Conservation (phyloP, 78 protist species). For the Creolimax fragrantissima region DNA sequence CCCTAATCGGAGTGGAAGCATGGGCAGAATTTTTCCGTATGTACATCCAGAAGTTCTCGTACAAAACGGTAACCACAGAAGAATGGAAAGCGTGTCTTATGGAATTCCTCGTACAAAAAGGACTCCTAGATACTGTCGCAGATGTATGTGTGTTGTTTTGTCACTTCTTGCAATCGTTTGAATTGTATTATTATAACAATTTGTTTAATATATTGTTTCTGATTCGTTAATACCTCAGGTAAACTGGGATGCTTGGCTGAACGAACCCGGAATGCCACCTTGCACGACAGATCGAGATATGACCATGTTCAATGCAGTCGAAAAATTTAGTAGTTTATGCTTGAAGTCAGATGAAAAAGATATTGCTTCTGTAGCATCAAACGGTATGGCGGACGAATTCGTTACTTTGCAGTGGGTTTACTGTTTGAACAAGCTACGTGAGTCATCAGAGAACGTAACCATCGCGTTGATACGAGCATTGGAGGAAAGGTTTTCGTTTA, state of each 20-base stretch:
- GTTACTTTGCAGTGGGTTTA: not conserved
- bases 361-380: not conserved
- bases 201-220: not conserved
- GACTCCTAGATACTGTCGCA: not conserved
- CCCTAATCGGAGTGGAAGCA: slow-evolving; percentile 40
- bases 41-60: not conserved
- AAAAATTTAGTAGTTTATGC: not conserved
- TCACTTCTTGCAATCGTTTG: not conserved
- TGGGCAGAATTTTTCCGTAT: not conserved
- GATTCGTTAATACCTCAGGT: not conserved
- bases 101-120: not conserved
- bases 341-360: not conserved
- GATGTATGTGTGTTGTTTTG: too few species aligned
- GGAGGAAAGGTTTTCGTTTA: not conserved
- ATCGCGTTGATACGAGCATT: not conserved
- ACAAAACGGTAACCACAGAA: not conserved
- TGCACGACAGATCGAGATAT: not conserved
- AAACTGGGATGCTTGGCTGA: not conserved
- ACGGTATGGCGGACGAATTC: not conserved
- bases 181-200: not conserved
- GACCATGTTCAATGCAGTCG: not conserved
- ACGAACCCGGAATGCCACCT: not conserved
- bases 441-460: not conserved
- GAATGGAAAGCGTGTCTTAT: not conserved
- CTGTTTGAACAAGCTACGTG: not conserved